A percentile compares a stretch with the other conserved stretches of the same genome.
Conservation (phyloP, 257 asterid species). For the Solanum lycopersicoides region DNA sequence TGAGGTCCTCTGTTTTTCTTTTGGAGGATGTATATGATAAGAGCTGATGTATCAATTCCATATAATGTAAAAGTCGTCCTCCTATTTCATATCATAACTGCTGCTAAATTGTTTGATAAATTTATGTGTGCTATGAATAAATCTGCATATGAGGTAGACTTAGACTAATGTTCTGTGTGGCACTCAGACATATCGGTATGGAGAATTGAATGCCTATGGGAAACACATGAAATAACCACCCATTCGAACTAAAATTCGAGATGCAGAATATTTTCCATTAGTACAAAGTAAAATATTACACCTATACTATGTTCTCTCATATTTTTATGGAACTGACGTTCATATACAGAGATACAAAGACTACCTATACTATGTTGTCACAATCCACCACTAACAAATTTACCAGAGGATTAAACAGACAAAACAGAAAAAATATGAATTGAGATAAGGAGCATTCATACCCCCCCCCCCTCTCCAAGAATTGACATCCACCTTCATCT, state of each 20-base stretch:
- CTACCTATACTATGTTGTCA: background rate
- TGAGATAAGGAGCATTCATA: background rate
- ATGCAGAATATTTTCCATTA: background rate
- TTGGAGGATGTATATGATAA: background rate
- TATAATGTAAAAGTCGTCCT: background rate
- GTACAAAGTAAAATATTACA: background rate
- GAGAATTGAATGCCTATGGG: background rate
- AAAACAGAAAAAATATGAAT: background rate
- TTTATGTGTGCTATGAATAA: background rate
- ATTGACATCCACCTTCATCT: background rate
- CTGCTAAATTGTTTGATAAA: background rate
- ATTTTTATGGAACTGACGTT: background rate
- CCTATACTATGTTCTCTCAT: background rate
- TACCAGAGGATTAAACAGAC: background rate
- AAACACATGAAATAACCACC: background rate
- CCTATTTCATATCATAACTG: background rate
- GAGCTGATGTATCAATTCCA: background rate
- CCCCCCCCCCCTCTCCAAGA: background rate
- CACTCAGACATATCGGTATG: background rate
- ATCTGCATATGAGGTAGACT: background rate
- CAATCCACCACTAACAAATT: background rate
- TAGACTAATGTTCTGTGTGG: background rate
- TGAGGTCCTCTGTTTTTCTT: background rate
- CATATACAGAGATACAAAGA: background rate
- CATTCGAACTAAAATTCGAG: background rate